Evolutionary conservation across 2,329 filamentous ascomycete genomes (phyloP), one percentile per base, ranked within the genome.

Genomic region (Coniochaeta hoffmannii): DNA sequence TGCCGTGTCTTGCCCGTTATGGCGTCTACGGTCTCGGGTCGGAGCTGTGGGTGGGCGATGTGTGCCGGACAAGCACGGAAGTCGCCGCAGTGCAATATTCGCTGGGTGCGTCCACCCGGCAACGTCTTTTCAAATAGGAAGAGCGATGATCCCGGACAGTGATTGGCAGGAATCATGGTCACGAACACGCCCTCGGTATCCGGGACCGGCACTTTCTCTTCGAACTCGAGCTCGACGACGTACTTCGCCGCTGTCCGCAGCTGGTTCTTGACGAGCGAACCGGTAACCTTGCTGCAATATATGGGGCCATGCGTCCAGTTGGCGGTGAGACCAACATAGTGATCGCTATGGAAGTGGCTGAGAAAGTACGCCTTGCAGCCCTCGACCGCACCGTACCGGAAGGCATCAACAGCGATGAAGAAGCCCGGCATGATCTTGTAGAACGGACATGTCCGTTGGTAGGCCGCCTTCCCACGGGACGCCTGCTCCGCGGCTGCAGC

Each of bases 351-450:
- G 62, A 97, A 99, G 67, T 99, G 94, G 63, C 92, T 97, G 11
- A 99, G 79, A 62, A 99, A 99, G 68, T 99, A 99, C 1, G 93
- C 94, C 54, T 89, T 87, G 68, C 92, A 96, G 0, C 90, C 92
- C 66, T 95, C 81, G 0, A 99, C 90, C 9, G 92, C 90, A 2
- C 94, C 94, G 65, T 97, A 99, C 19, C 93, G 85, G 66, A 99
- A 96, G 0, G 94, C 94, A 70, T 99, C 94, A 0, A 99, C 94
- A 56, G 90, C 95, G 54, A 97, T 95, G 60, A 81, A 90, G 64
- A 97, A 88, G 0, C 90, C 91, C 0, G 93, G 92, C 73, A 99
- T 86, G 60, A 97, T 97, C 71, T 99, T 99, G 76, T 99, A 99
- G 65, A 99, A 99, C 0, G 94, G 94, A 66, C 94, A 99, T 0